phyloP scores from a whole-genome alignment of 169 alveolate genomes.

The Plasmodium ovale region DNA sequence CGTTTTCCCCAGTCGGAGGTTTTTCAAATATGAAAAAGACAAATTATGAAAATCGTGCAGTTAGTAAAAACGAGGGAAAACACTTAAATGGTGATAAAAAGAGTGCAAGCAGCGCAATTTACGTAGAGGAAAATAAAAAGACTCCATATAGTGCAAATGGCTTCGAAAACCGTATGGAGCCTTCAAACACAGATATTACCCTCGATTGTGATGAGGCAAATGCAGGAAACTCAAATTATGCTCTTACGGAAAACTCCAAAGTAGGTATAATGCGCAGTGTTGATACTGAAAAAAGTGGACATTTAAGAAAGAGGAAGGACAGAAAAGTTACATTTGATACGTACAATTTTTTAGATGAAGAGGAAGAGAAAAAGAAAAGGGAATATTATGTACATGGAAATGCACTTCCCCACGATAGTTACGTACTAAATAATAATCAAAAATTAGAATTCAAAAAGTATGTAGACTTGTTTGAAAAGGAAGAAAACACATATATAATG shows the following conservation, averaged over 20 bases:
- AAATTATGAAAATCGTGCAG: not conserved
- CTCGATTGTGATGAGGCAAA: not conserved
- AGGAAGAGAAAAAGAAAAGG: constrained; percentile 18
- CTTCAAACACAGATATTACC: not conserved
- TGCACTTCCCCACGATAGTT: not conserved
- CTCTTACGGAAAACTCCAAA: not conserved
- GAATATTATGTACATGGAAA: not conserved
- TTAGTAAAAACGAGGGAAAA: not conserved
- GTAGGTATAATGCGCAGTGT: not conserved
- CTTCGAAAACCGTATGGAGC: not conserved
- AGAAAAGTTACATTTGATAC: constrained; percentile 9
- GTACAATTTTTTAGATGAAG: constrained; percentile 28
- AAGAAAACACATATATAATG: constrained; percentile 69
- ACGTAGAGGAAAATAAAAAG: not conserved
- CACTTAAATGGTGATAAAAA: not conserved
- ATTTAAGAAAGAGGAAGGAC: not conserved
- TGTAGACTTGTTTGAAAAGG: constrained; percentile 69
- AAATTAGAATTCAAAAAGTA: constrained; percentile 57
- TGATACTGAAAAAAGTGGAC: not conserved
- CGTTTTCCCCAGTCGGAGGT: not conserved
- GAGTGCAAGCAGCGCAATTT: not conserved
- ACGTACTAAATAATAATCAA: constrained; percentile 9
- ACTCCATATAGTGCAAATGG: not conserved
- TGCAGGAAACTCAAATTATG: not conserved
- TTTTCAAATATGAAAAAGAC: not conserved